Conservation (phyloP, 352 stramenopile species). For the Globisporangium spinosum region DNA sequence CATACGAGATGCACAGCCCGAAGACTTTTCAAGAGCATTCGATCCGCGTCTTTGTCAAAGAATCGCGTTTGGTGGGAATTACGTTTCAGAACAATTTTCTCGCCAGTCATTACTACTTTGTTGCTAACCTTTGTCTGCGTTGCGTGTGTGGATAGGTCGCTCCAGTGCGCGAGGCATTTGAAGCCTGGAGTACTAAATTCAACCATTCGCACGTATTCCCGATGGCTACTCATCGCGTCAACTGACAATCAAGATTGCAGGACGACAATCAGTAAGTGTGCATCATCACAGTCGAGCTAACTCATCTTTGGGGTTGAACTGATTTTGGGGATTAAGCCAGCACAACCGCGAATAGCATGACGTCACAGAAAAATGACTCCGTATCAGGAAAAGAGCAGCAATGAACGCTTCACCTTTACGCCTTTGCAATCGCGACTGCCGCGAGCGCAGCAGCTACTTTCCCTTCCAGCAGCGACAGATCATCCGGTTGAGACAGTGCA, state of each 20-base stretch:
- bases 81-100: neutral
- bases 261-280: neutral
- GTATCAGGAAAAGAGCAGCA: neutral
- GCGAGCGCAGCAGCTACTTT: conserved; percentile 60
- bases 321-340: neutral
- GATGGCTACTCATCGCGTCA: conserved; percentile 1
- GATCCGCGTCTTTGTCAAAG: conserved; percentile 73
- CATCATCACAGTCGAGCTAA: neutral
- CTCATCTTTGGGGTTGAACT: neutral
- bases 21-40: conserved; percentile 62
- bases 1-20: conserved; percentile 68
- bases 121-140: conserved; percentile 2
- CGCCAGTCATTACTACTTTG: neutral
- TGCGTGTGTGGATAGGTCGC: conserved; percentile 22
- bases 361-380: neutral
- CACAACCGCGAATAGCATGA: neutral
- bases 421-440: conserved; percentile 37
- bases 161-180: conserved; percentile 52
- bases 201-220: conserved; percentile 47
- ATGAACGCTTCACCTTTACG: conserved; percentile 20
- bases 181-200: conserved; percentile 45
- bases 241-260: neutral
- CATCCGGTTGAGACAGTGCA: conserved; percentile 55
- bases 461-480: conserved; percentile 52
- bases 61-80: conserved; percentile 42